Base-by-base conservation (phyloP, 768 basidiomycete species). In the Hericium alpestre region DNA sequence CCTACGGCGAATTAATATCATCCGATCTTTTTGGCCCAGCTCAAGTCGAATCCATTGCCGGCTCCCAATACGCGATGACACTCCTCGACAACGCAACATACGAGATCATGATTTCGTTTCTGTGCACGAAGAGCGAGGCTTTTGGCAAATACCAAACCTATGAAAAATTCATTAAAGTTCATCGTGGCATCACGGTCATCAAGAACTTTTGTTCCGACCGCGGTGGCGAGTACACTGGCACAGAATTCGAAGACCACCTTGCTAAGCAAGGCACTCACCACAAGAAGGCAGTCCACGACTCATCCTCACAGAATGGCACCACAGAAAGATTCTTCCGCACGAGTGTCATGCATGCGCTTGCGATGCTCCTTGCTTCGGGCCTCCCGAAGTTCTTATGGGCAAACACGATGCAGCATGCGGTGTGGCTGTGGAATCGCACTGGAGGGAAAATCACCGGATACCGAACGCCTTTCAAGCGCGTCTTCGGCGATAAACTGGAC, bases 291-390 rank as follows among this genome's bases (percentile, higher is more conserved):
- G 64, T 71, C 0, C 73, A 75, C 20, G 68, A 79, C 57, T 75
- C 72, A 0, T 76, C 72, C 0, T 64, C 74, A 54, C 68, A 78
- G 43, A 79, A 79, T 55, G 74, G 78, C 0, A 59, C 78, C 15
- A 71, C 76, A 0, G 71, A 80, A 61, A 63, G 70, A 8, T 60
- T 65, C 2, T 79, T 77, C 58, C 63, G 70, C 7, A 73, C 70
- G 0, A 58, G 74, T 10, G 15, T 72, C 3, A 69, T 76, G 48
- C 55, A 64, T 5, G 66, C 70, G 0, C 64, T 66, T 0, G 72
- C 75, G 0, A 57, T 79, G 59, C 54, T 77, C 5, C 69, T 73
- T 58, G 62, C 61, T 1, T 66, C 68, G 37, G 65, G 69, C 0
- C 54, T 77, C 3, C 75, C 74, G 1, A 61, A 59, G 16, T 62